Evolutionary conservation across 257 asterid species (phyloP), one percentile per base, ranked within the genome.

Genomic region (Capsicum pubescens): DNA sequence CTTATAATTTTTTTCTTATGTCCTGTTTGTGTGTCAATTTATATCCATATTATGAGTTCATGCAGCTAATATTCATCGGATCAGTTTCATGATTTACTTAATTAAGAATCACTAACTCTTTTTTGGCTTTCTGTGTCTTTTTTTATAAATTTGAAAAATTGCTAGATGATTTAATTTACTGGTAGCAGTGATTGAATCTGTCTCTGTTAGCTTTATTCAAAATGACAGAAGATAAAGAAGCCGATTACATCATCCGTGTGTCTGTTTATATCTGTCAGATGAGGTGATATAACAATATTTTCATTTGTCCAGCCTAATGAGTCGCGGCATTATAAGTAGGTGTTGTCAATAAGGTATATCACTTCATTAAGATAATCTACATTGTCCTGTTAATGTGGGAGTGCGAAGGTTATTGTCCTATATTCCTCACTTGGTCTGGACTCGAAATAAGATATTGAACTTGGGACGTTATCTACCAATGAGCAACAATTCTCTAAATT

Each of bases 231-330:
- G 13, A 72, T 19, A 42, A 48, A 74, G 14, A 74, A 19, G 46
- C 81, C 12, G 21, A 52, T 21, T 15, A 8, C 12, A 21, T 74
- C 81, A 52, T 26, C 21, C 7, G 36, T 21, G 46, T 21, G 63
- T 50, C 46, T 11, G 61, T 52, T 74, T 13, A 50, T 14, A 21
- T 52, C 21, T 14, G 7, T 74, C 2, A 74, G 58, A 50, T 0
- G 46, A 52, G n/a, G 59, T 19, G 36, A 72, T 39, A 48, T 72
- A 58, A 46, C 58, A 46, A 46, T 21, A 71, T n/a, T 69, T 46
- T 71, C 79, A 71, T 71, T n/a, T 71, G 57, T n/a, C 57, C 58
- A 46, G 79, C 14, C 6, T 50, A 71, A 71, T 71, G 79, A 71
- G 58, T 44, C 17, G 1, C 36, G 6, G n/a, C 6, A 46, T 46